phyloP scores from a whole-genome alignment of 805 yeast genomes.

The Kodamaea kakaduensis region DNA sequence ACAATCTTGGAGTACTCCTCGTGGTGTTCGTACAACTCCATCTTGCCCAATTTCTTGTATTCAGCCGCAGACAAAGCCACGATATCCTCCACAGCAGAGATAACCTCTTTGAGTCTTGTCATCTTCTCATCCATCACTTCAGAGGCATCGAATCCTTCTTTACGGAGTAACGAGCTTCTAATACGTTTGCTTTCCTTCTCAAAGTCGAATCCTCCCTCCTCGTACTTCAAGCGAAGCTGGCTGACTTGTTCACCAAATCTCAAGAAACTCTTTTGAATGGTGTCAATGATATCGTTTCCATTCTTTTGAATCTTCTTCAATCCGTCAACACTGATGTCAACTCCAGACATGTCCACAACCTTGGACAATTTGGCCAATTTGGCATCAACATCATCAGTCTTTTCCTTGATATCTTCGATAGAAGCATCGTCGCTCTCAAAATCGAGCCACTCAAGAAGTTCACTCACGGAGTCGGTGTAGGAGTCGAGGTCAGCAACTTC shows the following conservation, averaged over 20 bases:
- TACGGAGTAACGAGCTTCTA: conserved; percentile 16
- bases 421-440: conserved; percentile 57
- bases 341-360: conserved; percentile 37
- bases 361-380: conserved; percentile 25
- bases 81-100: conserved; percentile 26
- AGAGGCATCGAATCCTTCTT: conserved; percentile 15
- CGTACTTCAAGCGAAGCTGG: conserved; percentile 40
- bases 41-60: conserved; percentile 21
- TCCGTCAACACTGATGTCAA: conserved; percentile 46
- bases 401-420: conserved; percentile 23
- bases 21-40: conserved; percentile 22
- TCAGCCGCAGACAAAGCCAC: conserved; percentile 16
- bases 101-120: conserved; percentile 22
- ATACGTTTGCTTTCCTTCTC: conserved; percentile 48
- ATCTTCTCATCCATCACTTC: conserved; percentile 26
- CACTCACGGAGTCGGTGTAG: conserved; percentile 33
- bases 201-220: conserved; percentile 46
- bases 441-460: conserved; percentile 73
- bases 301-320: conserved; percentile 42
- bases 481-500: conserved; percentile 39
- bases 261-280: conserved; percentile 42
- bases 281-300: conserved; percentile 38
- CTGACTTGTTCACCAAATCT: conserved; percentile 44
- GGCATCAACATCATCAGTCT: conserved; percentile 18
- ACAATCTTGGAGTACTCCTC: conserved; percentile 25